phyloP scores from a whole-genome alignment of 371 early-diverging fungal genomes.

The Nematocida sp. region DNA sequence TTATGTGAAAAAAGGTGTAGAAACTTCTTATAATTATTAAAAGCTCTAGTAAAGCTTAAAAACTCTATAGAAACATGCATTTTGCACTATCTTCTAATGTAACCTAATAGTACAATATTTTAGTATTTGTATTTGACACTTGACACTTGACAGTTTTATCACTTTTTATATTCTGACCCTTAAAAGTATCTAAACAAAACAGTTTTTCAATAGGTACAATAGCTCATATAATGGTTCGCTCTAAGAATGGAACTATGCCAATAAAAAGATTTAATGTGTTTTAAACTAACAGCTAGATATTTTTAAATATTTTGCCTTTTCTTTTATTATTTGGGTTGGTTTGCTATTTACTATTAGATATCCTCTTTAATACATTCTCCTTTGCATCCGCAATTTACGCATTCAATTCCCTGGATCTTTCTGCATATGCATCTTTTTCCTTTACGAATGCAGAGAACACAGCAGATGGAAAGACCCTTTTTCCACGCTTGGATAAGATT shows the following conservation, averaged over 20 bases:
- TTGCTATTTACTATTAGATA: too few relatives aligned
- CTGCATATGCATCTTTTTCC: constrained; percentile 40
- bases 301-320: too few relatives aligned
- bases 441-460: constrained; percentile 29
- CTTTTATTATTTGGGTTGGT: too few relatives aligned
- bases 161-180: neutral
- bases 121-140: neutral
- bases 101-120: neutral
- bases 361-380: constrained; percentile 26
- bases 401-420: neutral
- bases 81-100: neutral
- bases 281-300: too few relatives aligned
- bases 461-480: constrained; percentile 3
- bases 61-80: neutral
- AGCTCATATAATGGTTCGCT: too few relatives aligned
- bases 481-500: constrained; percentile 15
- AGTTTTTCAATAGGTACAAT: too few relatives aligned
- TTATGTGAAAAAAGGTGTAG: neutral
- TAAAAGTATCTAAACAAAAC: too few relatives aligned
- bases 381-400: constrained; percentile 17
- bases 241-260: too few relatives aligned
- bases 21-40: neutral
- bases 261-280: too few relatives aligned
- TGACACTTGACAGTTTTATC: neutral
- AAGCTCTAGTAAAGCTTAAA: neutral